Base-by-base conservation (phyloP, 2,329 filamentous ascomycete genomes). In the Calonectria pseudoturangicola region DNA sequence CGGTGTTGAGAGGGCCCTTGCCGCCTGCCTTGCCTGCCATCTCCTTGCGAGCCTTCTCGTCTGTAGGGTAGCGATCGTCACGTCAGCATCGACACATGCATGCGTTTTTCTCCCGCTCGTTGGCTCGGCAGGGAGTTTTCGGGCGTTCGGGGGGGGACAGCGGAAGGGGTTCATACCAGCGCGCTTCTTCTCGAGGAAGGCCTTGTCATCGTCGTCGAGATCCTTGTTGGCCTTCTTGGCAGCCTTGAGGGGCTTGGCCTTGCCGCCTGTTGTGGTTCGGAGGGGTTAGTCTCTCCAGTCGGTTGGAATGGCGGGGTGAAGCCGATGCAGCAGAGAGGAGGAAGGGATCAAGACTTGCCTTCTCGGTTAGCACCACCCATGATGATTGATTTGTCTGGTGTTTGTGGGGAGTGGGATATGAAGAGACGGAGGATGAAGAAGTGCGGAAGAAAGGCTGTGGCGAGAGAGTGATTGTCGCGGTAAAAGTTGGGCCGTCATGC, bases 1-100 rank as follows among this genome's bases (percentile, higher is more conserved):
- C 95, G 39, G 92, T 93, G 87, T 95, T 96, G 83, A 98, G 84
- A 45, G 96, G 96, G 3, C 96, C 96, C 88, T 97, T 98, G 85
- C 94, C 94, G 81, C 93, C 93, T 56, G 94, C 93, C 87, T 95
- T 94, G 73, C 92, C 89, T n/a, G 93, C 92, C 86, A 97, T 83
- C 12, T 95, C 95, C 87, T 97, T 96, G 86, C 92, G 93, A 56
- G 93, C 94, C 89, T 96, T 95, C 82, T 95, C 93, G 79, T 96
- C 95, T 94, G 80, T 77, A 39, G n/a, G 2, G 80, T 77, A 27
- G 25, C 5, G 1, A 36, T 56, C 36, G 63, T 67, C n/a, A 48
- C 76, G 75, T 81, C 56, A 80, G 78, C 50, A 66, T 13, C 21
- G 43, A 41, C 39, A 45, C 21, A 48, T 27, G 54, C 54, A 39